Evolutionary conservation across 306 rosid species (phyloP).

Genomic region (Cicer bijugum): DNA sequence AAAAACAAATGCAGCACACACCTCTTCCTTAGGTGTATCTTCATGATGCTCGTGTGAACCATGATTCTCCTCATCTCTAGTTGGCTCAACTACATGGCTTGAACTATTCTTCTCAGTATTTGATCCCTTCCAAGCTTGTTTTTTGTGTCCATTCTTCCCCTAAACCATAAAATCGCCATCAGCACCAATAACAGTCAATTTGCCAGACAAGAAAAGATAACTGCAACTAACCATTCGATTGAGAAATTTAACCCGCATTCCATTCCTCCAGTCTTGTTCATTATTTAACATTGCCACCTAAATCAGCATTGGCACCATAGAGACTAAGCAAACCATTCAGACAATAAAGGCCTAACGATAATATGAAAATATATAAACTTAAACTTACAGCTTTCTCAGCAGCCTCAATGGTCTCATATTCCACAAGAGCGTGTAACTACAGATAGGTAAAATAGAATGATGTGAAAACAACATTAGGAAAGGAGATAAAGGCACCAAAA

Average conservation of each 20-base stretch:
- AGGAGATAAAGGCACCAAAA: constrained; percentile 21
- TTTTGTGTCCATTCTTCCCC: constrained; percentile 74
- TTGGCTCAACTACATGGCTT: constrained; percentile 56
- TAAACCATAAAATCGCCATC: constrained; percentile 47
- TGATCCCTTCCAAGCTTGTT: constrained; percentile 66
- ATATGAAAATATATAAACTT: constrained; percentile 34
- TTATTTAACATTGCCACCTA: constrained; percentile 82
- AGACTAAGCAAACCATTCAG: constrained; percentile 30
- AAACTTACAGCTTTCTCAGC: constrained; percentile 93
- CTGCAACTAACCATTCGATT: constrained; percentile 62
- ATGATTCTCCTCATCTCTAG: constrained; percentile 69
- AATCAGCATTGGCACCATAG: constrained; percentile 30
- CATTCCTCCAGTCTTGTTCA: constrained; percentile 92
- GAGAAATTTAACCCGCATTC: constrained; percentile 91
- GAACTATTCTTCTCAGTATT: constrained; percentile 67
- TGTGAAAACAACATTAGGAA: constrained; percentile 14
- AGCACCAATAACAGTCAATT: constrained; percentile 33
- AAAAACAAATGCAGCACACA: constrained; percentile 40
- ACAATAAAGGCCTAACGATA: constrained; percentile 24
- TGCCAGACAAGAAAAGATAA: constrained; percentile 11
- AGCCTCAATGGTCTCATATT: constrained; percentile 86
- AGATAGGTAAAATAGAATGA: constrained; percentile 18
- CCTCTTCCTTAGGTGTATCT: constrained; percentile 77
- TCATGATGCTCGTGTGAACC: constrained; percentile 66
- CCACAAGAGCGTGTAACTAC: constrained; percentile 89